Evolutionary conservation across 208 protist genomes (phyloP).

Genomic region (Wallacemonas sp.): DNA sequence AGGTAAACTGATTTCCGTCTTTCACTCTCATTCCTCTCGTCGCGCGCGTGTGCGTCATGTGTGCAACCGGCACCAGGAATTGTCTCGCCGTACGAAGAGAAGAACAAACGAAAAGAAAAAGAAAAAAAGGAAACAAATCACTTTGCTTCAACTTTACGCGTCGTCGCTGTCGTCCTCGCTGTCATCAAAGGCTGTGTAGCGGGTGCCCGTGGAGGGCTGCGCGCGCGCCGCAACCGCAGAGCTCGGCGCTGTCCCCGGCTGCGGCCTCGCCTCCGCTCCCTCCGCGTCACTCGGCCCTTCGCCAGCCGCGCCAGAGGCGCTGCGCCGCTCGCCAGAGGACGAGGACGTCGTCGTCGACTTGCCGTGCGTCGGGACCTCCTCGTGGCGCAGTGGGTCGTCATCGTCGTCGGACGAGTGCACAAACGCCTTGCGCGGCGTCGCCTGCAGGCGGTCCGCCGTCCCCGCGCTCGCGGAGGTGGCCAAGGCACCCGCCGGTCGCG

Average conservation of each 20-base stretch:
- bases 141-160: no score
- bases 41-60: no score
- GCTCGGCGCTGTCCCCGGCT: no score
- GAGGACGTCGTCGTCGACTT: constrained; percentile 49
- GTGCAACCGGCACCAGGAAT: no score
- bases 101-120: no score
- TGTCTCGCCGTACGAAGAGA: no score
- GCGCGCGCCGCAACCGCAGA: background rate
- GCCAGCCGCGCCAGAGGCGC: constrained; percentile 5
- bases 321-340: constrained; percentile 27
- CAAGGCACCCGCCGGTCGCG: background rate
- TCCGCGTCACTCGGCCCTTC: background rate
- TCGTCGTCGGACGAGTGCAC: constrained; percentile 22
- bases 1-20: no score
- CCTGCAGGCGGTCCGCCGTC: constrained; percentile 20
- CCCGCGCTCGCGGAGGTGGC: no score
- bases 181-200: constrained; percentile 51
- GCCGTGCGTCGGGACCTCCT: constrained; percentile 48
- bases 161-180: constrained; percentile 28
- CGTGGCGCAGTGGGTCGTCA: constrained; percentile 25
- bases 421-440: constrained; percentile 44
- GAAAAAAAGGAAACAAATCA: no score
- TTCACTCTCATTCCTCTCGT: no score
- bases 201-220: background rate
- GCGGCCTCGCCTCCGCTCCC: no score